phyloP scores from a whole-genome alignment of 208 protist species.

The Angomonas desouzai region DNA sequence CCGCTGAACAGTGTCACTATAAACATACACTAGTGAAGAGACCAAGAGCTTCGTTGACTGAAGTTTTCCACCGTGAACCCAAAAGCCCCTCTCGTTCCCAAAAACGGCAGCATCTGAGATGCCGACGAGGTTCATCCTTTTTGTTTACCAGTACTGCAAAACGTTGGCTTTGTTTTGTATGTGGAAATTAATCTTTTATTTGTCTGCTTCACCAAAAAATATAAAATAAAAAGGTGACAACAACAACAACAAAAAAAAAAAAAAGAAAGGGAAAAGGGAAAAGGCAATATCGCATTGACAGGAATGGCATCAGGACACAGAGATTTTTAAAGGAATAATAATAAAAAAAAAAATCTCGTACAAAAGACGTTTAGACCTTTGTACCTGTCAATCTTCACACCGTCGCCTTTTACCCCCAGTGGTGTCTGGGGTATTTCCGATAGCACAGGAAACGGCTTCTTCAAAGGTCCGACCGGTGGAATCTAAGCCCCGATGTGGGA shows the following conservation, averaged over 20 bases:
- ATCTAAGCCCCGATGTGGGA: conserved; percentile 61
- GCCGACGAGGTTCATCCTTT: not conserved
- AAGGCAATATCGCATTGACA: not conserved
- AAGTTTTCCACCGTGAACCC: not conserved
- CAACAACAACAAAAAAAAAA: too few species aligned
- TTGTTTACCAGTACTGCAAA: not conserved
- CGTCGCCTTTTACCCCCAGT: not conserved
- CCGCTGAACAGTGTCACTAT: not conserved
- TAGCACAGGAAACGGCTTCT: conserved; percentile 19
- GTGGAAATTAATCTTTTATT: not conserved
- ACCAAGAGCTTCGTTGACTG: not conserved
- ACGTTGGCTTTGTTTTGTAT: too few species aligned
- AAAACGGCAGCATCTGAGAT: not conserved
- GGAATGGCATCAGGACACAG: not conserved
- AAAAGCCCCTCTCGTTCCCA: not conserved
- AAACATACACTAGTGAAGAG: not conserved
- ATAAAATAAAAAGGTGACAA: too few species aligned
- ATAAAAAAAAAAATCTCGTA: too few species aligned
- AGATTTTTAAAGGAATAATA: too few species aligned
- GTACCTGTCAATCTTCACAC: not conserved
- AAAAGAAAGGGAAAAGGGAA: too few species aligned
- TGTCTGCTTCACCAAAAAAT: not conserved
- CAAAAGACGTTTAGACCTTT: too few species aligned
- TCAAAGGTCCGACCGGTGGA: conserved; percentile 30
- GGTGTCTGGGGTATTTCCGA: not conserved